Percentiles rank a stretch among this genome's conserved stretches.
phyloP scores from a whole-genome alignment of 352 stramenopile species.

The Poterioochromonas sp. region DNA sequence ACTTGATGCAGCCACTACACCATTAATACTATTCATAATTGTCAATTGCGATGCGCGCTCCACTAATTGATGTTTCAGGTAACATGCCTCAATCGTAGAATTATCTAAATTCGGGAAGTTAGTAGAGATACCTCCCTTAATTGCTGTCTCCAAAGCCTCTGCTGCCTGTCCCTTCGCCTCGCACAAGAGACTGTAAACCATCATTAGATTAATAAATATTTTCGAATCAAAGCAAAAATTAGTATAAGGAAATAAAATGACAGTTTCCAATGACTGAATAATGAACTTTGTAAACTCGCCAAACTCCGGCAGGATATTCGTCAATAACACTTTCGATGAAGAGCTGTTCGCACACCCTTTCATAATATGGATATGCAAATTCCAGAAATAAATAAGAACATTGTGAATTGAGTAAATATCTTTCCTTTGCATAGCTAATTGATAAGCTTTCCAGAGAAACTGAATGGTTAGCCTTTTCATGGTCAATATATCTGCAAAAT shows the following conservation, averaged over 20 bases:
- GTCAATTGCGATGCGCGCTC: background rate
- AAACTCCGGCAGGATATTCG: background rate
- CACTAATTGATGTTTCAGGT: background rate
- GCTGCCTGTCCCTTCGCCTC: background rate
- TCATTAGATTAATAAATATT: background rate
- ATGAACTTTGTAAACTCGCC: background rate
- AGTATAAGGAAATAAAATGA: background rate
- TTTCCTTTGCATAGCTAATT: background rate
- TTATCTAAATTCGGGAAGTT: background rate
- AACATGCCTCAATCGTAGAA: background rate
- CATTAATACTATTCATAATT: background rate
- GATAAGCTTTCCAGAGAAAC: background rate
- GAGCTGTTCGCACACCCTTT: too few species aligned
- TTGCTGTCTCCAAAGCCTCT: background rate
- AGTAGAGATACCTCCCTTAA: background rate
- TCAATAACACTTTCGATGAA: background rate
- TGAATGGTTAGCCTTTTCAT: background rate
- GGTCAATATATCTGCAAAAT: background rate
- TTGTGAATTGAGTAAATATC: background rate
- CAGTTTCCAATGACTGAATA: background rate
- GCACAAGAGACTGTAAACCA: background rate
- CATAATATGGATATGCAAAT: constrained; percentile 8
- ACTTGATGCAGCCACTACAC: background rate
- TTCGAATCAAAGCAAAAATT: background rate
- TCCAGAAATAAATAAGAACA: constrained; percentile 27